Evolutionary conservation across 2,329 filamentous ascomycete species (phyloP).

Genomic region (Trichophyton benhamiae): DNA sequence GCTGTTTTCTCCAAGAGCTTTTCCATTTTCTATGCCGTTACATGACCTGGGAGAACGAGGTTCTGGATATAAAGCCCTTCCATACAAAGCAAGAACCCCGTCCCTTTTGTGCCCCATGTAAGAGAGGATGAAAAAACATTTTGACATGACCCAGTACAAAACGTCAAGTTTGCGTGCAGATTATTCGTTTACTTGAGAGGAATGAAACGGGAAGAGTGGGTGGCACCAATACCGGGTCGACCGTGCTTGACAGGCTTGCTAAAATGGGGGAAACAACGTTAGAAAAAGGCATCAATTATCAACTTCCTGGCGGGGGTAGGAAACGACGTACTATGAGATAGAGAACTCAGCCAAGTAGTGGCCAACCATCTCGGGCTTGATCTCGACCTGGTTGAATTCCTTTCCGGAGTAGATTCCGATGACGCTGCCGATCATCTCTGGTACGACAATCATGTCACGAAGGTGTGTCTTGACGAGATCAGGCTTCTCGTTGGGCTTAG

Average conservation of each 20-base stretch:
- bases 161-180: slow-evolving; percentile 5
- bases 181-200: slow-evolving; percentile 75
- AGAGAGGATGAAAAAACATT: slow-evolving; percentile 3
- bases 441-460: slow-evolving; percentile 99
- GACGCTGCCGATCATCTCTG: slow-evolving; percentile 98
- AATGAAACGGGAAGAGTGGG: slow-evolving; percentile 99
- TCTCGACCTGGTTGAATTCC: slow-evolving; percentile 99
- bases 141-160: slow-evolving; percentile 9
- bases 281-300: not conserved
- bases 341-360: slow-evolving; percentile 99
- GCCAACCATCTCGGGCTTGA: slow-evolving; percentile 99
- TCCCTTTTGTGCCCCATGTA: slow-evolving; percentile 1
- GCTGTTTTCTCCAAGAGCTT: not conserved
- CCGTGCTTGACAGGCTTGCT: slow-evolving; percentile 99
- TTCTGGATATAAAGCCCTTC: slow-evolving; percentile 5
- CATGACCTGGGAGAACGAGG: not conserved
- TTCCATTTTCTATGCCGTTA: slow-evolving; percentile 1
- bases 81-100: slow-evolving; percentile 3
- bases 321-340: slow-evolving; percentile 87
- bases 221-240: slow-evolving; percentile 99
- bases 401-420: slow-evolving; percentile 99
- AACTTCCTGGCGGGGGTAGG: too few species aligned
- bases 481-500: slow-evolving; percentile 99
- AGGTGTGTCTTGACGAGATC: slow-evolving; percentile 99
- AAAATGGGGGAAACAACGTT: slow-evolving; percentile 14